Evolutionary conservation across 2,329 filamentous ascomycete genomes (phyloP), one percentile per base, ranked within the genome.

Genomic region (Dactylellina drechsleri): DNA sequence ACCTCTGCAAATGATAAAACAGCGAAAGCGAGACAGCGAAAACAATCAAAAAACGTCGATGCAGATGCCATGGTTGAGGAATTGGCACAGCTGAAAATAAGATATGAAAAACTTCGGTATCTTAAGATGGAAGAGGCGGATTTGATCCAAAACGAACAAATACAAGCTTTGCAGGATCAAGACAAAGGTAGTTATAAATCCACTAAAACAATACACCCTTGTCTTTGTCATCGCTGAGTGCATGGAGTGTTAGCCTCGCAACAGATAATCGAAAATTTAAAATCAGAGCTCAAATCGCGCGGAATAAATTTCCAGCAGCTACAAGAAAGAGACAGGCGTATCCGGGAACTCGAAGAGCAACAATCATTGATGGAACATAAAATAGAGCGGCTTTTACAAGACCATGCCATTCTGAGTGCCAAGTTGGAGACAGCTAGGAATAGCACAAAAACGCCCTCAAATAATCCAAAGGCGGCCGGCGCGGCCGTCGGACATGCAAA

Each of bases 391-490:
- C 47, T 75, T 5, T 26, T 75, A 28, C 71, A 75, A 26, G 71
- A 75, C 18, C 71, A 75, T 40, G 71, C 71, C 4, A 67, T 75
- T 12, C 47, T 75, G 15, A 68, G 58, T 12, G 71, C 71, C 13
- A 75, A 75, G 18, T 31, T 75, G n/a, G 71, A 75, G n/a, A 68
- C 71, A 4, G 71, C 71, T 26, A 36, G 71, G 28, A 75, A 75
- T 40, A 66, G 60, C n/a, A 28, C 58, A 5, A 75, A 68, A 53
- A 36, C 58, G 12, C 28, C 52, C 13, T 62, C 64, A 7, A 52
- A 58, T 23, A 65, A 45, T 18, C 12, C 71, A 50, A 75, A 75
- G 26, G n/a, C 58, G 2, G 45, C 15, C 4, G 45, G n/a, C 4
- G 18, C 52, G 12, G 31, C 6, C 10, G 26, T 40, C 5, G 57